Percentiles rank a stretch among this genome's conserved stretches.
These are phyloP conservation scores for Ceratobasidium papillatum DNA, from an alignment of 1,284 basidiomycete species.

Conservation along the genomic window DNA sequence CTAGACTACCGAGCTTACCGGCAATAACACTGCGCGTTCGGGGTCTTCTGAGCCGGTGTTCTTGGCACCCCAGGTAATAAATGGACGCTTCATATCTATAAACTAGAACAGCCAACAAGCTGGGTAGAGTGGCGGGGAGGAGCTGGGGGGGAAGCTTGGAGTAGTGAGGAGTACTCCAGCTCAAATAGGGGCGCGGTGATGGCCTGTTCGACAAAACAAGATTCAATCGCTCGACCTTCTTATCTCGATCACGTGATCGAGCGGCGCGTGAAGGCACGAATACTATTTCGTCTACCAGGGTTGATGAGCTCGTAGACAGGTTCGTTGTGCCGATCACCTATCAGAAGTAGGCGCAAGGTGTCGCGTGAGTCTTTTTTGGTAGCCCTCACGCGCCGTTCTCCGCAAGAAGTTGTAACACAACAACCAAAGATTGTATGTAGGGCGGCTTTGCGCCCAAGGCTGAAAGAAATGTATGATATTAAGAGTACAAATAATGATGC, in stretches of 20 bases:
- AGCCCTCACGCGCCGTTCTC: neutral
- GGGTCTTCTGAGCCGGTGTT: constrained; percentile 9
- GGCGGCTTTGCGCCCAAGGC: too few species aligned
- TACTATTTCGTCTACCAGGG: neutral
- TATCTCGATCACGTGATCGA: neutral
- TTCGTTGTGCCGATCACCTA: neutral
- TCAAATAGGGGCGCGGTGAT: constrained; percentile 1
- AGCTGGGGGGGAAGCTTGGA: neutral
- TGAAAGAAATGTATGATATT: too few species aligned
- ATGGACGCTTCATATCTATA: constrained; percentile 1
- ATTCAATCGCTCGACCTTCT: neutral
- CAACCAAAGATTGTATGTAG: too few species aligned
- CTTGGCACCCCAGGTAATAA: neutral
- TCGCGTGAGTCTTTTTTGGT: neutral
- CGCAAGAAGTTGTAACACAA: too few species aligned
- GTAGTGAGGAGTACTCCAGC: neutral
- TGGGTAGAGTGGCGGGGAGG: too few species aligned
- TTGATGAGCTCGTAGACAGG: neutral
- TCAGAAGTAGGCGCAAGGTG: neutral
- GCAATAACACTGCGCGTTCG: neutral
- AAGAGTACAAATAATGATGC: too few species aligned
- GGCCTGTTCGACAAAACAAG: neutral
- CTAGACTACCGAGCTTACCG: neutral
- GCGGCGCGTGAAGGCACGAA: neutral
- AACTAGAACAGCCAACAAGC: neutral